Evolutionary conservation across 345 rosid genomes (phyloP).

Genomic region (Aurinia saxatilis): DNA sequence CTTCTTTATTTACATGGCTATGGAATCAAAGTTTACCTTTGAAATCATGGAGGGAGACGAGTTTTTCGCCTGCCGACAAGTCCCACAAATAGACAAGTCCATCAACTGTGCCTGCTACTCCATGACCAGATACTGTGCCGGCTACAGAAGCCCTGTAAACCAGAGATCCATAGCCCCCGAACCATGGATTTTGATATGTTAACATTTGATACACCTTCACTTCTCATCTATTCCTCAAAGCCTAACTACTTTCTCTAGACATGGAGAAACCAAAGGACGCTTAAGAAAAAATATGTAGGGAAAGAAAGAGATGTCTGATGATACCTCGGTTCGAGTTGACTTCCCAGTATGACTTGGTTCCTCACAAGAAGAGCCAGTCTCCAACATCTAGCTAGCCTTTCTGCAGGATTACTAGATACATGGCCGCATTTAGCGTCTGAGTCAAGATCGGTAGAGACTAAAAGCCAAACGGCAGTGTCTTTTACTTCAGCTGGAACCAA

Average conservation of each 20-base stretch:
- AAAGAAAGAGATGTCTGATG: slow-evolving; percentile 8
- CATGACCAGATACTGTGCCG: slow-evolving; percentile 46
- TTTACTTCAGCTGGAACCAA: slow-evolving; percentile 41
- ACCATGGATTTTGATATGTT: neutral
- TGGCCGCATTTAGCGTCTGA: slow-evolving; percentile 28
- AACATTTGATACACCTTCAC: slow-evolving; percentile 12
- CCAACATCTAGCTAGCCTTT: slow-evolving; percentile 42
- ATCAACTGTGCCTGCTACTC: slow-evolving; percentile 66
- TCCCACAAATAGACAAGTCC: slow-evolving; percentile 75
- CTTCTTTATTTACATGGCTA: neutral
- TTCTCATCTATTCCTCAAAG: neutral
- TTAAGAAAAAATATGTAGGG: neutral
- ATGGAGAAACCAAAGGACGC: neutral
- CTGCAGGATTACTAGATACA: slow-evolving; percentile 4
- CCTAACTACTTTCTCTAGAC: neutral
- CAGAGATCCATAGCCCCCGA: neutral
- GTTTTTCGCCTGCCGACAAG: slow-evolving; percentile 51
- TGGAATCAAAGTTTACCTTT: slow-evolving; percentile 39
- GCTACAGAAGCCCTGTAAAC: slow-evolving; percentile 61
- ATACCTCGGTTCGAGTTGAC: slow-evolving; percentile 61
- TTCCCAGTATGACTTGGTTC: slow-evolving; percentile 52
- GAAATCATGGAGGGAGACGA: slow-evolving; percentile 59
- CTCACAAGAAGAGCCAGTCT: slow-evolving; percentile 67
- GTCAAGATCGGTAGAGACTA: slow-evolving; percentile 44
- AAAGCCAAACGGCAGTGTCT: slow-evolving; percentile 66